Conservation (phyloP, 2,329 filamentous ascomycete genomes). For the Myrmaecium sp. region DNA sequence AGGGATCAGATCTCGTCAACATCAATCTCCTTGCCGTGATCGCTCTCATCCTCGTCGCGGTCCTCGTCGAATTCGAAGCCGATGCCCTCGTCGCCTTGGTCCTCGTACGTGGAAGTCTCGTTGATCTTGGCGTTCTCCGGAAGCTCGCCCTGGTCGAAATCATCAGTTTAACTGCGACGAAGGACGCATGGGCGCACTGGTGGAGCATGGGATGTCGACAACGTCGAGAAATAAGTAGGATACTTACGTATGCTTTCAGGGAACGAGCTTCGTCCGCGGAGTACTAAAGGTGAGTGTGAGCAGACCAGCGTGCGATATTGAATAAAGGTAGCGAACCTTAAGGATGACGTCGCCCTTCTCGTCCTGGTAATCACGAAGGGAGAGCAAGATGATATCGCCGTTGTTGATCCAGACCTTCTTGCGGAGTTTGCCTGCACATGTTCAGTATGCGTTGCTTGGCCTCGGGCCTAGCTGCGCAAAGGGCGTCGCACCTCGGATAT, state of each 20-base stretch:
- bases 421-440: constrained; percentile 92
- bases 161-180: too few species aligned
- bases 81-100: constrained; percentile 80
- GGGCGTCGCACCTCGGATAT: too few species aligned
- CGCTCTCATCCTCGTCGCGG: constrained; percentile 40
- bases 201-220: too few species aligned
- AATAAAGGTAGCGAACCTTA: constrained; percentile 56
- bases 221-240: too few species aligned
- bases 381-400: constrained; percentile 56
- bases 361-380: constrained; percentile 82
- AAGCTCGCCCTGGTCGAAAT: too few species aligned
- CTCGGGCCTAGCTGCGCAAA: too few species aligned
- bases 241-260: constrained; percentile 91
- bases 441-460: too few species aligned
- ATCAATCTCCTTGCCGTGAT: constrained; percentile 64
- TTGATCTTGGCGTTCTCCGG: constrained; percentile 99
- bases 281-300: too few species aligned
- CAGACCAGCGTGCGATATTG: neutral
- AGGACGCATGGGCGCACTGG: too few species aligned
- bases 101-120: constrained; percentile 88
- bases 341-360: constrained; percentile 87
- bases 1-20: constrained; percentile 92
- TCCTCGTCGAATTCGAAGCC: constrained; percentile 99
- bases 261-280: constrained; percentile 70
- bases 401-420: constrained; percentile 99